These are phyloP conservation scores for Tilletia caries DNA, from an alignment of 1,284 basidiomycete species.

Conservation along the genomic window DNA sequence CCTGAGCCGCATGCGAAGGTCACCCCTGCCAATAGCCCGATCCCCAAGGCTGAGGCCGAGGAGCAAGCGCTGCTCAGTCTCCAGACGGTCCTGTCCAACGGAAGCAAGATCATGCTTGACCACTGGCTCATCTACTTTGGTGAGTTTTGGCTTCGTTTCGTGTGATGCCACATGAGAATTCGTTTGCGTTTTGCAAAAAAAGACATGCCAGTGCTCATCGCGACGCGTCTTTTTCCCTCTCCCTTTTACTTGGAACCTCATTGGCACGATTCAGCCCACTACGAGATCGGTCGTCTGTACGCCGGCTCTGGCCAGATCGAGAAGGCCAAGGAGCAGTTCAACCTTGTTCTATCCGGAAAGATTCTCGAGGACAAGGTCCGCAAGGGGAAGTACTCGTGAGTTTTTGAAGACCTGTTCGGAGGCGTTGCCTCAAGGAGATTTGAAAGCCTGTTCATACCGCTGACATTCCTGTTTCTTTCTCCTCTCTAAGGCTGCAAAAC, in stretches of 20 bases:
- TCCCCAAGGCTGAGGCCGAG: slow-evolving; percentile 39
- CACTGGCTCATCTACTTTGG: slow-evolving; percentile 52
- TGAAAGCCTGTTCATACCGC: not conserved
- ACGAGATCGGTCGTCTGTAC: slow-evolving; percentile 50
- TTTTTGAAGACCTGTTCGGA: no score
- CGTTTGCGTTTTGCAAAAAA: no score
- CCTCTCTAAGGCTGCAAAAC: slow-evolving; percentile 28
- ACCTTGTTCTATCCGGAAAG: slow-evolving; percentile 45
- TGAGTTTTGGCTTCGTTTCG: not conserved
- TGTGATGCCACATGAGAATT: no score
- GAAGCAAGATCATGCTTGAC: slow-evolving; percentile 36
- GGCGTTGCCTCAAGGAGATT: no score
- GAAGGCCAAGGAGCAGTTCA: slow-evolving; percentile 40
- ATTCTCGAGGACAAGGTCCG: slow-evolving; percentile 41
- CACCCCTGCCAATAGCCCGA: slow-evolving; percentile 29
- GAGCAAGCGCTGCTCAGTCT: slow-evolving; percentile 42
- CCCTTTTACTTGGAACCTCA: no score
- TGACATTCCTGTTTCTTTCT: not conserved
- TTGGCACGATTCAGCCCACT: slow-evolving; percentile 32
- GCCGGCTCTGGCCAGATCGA: slow-evolving; percentile 23
- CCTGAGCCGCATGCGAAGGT: slow-evolving; percentile 47
- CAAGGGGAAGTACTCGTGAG: slow-evolving; percentile 47
- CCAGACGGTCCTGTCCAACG: slow-evolving; percentile 39
- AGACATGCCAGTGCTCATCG: no score
- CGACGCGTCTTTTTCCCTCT: no score